Conservation (phyloP, 768 basidiomycete species). For the Tulasnella sp. region DNA sequence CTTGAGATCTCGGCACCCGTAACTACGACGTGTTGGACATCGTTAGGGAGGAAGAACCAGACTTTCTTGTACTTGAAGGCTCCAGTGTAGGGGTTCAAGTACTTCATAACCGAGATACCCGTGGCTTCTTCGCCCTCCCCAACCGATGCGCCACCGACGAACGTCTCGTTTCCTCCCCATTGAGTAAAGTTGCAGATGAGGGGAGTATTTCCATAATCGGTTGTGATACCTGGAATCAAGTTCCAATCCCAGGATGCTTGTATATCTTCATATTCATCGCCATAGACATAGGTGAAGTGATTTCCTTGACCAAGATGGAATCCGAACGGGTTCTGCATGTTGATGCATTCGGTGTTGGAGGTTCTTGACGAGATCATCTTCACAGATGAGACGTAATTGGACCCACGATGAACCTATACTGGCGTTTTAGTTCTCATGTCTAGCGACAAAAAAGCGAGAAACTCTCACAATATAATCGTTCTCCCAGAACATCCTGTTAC, state of each 20-base stretch:
- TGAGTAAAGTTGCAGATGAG: slow-evolving; percentile 37
- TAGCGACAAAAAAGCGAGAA: neutral
- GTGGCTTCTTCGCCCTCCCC: no score
- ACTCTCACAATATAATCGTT: slow-evolving; percentile 53
- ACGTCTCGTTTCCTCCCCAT: slow-evolving; percentile 37
- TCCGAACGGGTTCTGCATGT: slow-evolving; percentile 55
- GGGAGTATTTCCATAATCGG: slow-evolving; percentile 45
- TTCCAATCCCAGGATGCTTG: slow-evolving; percentile 67
- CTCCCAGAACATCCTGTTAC: slow-evolving; percentile 52
- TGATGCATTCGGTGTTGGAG: slow-evolving; percentile 49
- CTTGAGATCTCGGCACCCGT: no score
- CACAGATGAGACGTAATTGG: slow-evolving; percentile 45
- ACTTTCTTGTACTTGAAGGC: slow-evolving; percentile 50
- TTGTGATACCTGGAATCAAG: slow-evolving; percentile 57
- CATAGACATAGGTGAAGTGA: slow-evolving; percentile 47
- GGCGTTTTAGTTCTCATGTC: neutral
- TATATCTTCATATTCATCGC: slow-evolving; percentile 63
- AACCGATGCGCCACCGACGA: slow-evolving; percentile 55
- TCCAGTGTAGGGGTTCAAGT: slow-evolving; percentile 48
- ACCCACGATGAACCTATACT: slow-evolving; percentile 47
- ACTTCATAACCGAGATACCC: slow-evolving; percentile 52
- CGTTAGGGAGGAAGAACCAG: slow-evolving; percentile 58
- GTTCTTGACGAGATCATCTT: slow-evolving; percentile 52
- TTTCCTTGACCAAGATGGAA: slow-evolving; percentile 60
- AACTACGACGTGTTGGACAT: slow-evolving; percentile 51